Percentiles rank a stretch among this genome's conserved stretches.
phyloP scores from a whole-genome alignment of 495 filamentous ascomycete genomes.

The Coniosporium apollinis region DNA sequence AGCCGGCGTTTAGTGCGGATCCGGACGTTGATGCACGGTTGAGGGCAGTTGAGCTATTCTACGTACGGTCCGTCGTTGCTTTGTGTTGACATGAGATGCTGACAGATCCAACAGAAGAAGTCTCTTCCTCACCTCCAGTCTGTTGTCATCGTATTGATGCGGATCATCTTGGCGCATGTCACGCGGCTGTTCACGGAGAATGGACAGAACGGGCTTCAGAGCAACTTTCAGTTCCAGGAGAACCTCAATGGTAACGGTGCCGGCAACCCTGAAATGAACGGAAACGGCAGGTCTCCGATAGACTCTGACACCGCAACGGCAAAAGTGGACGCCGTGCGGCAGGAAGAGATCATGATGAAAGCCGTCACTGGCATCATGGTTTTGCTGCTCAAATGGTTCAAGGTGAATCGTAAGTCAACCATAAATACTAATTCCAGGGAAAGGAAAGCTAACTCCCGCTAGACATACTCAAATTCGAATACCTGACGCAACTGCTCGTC shows the following conservation, averaged over 20 bases:
- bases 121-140: constrained; percentile 78
- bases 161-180: constrained; percentile 69
- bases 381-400: constrained; percentile 88
- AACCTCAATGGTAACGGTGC: constrained; percentile 21
- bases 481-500: constrained; percentile 77
- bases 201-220: constrained; percentile 28
- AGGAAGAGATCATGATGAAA: constrained; percentile 75
- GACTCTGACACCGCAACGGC: constrained; percentile 12
- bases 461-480: constrained; percentile 95
- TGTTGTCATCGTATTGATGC: constrained; percentile 82
- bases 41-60: constrained; percentile 61
- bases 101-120: constrained; percentile 35
- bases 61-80: constrained; percentile 40
- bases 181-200: constrained; percentile 42
- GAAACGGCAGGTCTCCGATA: constrained; percentile 13
- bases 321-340: constrained; percentile 61
- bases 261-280: constrained; percentile 5
- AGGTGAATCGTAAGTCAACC: constrained; percentile 60
- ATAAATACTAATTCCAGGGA: background rate
- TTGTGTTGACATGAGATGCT: constrained; percentile 7
- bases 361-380: constrained; percentile 75
- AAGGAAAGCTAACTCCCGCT: too few relatives aligned
- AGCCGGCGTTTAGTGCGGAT: constrained; percentile 1
- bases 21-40: constrained; percentile 19
- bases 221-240: constrained; percentile 23